Base-by-base conservation (phyloP, 345 rosid genomes). In the Lagerstroemia speciosa region DNA sequence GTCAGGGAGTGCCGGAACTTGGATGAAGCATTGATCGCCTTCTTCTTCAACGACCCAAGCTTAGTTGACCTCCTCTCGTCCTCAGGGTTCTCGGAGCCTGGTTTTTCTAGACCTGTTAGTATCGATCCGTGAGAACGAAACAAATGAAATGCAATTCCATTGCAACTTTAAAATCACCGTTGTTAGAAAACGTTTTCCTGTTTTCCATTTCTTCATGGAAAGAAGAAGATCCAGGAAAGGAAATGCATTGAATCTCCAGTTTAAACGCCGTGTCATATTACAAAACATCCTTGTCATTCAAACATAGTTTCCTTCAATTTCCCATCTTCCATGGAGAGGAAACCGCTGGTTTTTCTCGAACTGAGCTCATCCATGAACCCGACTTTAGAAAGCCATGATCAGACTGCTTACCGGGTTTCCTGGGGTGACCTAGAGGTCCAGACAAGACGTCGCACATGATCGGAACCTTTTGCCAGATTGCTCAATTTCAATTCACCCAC, bases 1-100 rank as follows among this genome's bases (percentile, higher is more conserved):
- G 83, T 84, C 79, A 92, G 72, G 0, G 98, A 89, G 69, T 90
- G 77, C 81, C 82, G 83, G 62, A 89, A 88, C 83, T 88, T 87
- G 78, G 79, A 76, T 1, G 93, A 88, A 53, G 93, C 93, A 78
- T 69, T 83, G 48, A 83, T 83, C 10, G 93, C 96, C 69, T 81
- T 86, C 85, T 86, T 89, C 82, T 82, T 87, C 46, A 87, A 62
- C 7, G 92, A 80, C 29, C 84, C 84, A n/a, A 89, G 88, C 77
- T 82, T 83, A 27, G 57, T 52, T 5, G 83, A 82, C 73, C 77
- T 84, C 83, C 78, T 90, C 62, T 88, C 88, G 43, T 93, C 93
- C 65, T 92, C 93, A 9, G 76, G 72, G 63, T 36, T 63, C 34
- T 87, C 93, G 48, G 17, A 43, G 37, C 63, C 62, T 24, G 34